phyloP scores from a whole-genome alignment of 2,329 filamentous ascomycete genomes.

The Colletotrichum tropicale region DNA sequence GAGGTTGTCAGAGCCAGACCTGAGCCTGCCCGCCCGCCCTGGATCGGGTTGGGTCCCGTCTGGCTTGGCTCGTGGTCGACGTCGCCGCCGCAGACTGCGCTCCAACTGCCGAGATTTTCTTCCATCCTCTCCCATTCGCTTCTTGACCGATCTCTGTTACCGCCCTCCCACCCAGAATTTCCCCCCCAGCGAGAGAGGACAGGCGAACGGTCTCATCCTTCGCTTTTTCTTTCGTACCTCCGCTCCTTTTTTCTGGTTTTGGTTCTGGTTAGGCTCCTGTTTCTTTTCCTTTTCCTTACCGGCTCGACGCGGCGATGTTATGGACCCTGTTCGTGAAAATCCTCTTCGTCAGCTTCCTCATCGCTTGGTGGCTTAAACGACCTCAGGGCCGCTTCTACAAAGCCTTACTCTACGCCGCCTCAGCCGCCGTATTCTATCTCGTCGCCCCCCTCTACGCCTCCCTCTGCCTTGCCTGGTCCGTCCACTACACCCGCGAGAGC shows the following conservation, averaged over 20 bases:
- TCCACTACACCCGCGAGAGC: slow-evolving; percentile 20
- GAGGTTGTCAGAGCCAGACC: neutral
- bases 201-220: slow-evolving; percentile 19
- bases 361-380: slow-evolving; percentile 24
- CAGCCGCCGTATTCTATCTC: slow-evolving; percentile 20
- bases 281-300: neutral
- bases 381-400: slow-evolving; percentile 16
- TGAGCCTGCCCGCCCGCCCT: neutral
- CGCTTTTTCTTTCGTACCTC: slow-evolving; percentile 3
- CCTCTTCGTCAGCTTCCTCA: slow-evolving; percentile 22
- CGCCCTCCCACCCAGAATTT: slow-evolving; percentile 2
- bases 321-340: slow-evolving; percentile 23
- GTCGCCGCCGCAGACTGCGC: slow-evolving; percentile 8
- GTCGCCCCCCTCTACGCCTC: slow-evolving; percentile 18
- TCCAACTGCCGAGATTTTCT: slow-evolving; percentile 20
- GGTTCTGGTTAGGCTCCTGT: neutral
- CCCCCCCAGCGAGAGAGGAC: slow-evolving; percentile 3
- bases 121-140: slow-evolving; percentile 10
- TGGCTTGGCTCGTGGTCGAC: slow-evolving; percentile 5
- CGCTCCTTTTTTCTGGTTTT: neutral
- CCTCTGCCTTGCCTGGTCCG: slow-evolving; percentile 14
- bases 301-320: slow-evolving; percentile 23
- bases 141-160: slow-evolving; percentile 11
- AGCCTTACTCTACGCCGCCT: slow-evolving; percentile 13
- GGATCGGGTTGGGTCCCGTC: neutral